These are phyloP conservation scores for Brachypodium distachyon DNA, from an alignment of 202 grass and related monocot genomes.

Conservation along the genomic window DNA sequence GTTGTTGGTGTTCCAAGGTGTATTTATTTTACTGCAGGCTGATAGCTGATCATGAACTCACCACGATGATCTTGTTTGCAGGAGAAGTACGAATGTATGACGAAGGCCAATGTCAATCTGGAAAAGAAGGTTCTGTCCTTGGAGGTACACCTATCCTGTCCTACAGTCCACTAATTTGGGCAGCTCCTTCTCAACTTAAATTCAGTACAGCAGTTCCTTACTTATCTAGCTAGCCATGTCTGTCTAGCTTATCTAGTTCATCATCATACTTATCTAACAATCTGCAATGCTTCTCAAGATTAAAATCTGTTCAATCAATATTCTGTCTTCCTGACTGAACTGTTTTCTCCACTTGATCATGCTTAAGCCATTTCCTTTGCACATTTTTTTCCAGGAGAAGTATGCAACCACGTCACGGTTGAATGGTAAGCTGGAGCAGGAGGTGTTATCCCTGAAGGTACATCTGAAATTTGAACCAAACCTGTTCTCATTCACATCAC, in stretches of 20 bases:
- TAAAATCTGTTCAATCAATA: background rate
- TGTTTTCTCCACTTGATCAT: background rate
- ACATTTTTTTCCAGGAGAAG: conserved; percentile 27
- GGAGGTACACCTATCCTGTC: conserved; percentile 30
- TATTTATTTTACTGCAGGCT: background rate
- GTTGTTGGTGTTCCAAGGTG: background rate
- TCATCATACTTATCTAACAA: no score
- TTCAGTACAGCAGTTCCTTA: no score
- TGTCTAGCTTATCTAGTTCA: background rate
- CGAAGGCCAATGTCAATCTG: conserved; percentile 31
- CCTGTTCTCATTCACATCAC: background rate
- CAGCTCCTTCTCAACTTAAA: background rate
- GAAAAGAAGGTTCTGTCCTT: conserved; percentile 25
- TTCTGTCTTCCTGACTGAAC: background rate
- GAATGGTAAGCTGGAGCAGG: conserved; percentile 22
- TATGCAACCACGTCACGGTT: background rate
- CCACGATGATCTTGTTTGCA: conserved; percentile 6
- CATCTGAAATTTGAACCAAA: background rate
- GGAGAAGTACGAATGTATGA: conserved; percentile 34
- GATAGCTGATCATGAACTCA: background rate
- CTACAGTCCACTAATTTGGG: background rate
- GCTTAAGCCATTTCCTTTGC: background rate
- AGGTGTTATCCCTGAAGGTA: conserved; percentile 39
- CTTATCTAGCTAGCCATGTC: background rate
- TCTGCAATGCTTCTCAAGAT: background rate